phyloP scores from a whole-genome alignment of 805 yeast genomes.

The Lipomyces starkeyi region DNA sequence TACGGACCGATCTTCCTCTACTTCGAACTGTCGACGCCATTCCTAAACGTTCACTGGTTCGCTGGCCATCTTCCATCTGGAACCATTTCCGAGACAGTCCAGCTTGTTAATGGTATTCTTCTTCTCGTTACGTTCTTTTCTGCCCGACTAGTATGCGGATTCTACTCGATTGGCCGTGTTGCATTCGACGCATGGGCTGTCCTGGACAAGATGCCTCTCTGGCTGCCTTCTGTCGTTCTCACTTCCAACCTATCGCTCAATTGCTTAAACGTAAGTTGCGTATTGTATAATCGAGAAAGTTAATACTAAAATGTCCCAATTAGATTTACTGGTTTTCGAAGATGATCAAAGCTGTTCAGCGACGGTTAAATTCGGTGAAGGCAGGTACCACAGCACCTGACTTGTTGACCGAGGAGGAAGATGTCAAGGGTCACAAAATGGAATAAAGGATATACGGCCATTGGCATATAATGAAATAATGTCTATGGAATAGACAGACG shows the following conservation, averaged over 20 bases:
- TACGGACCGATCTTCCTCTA: constrained; percentile 82
- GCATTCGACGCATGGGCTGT: constrained; percentile 57
- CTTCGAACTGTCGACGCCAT: constrained; percentile 91
- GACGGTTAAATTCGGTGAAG: constrained; percentile 23
- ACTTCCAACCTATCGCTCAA: constrained; percentile 67
- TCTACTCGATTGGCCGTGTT: constrained; percentile 65
- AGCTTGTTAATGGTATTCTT: constrained; percentile 67
- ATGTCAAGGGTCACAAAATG: constrained; percentile 33
- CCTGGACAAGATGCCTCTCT: constrained; percentile 49
- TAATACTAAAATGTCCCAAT: background rate
- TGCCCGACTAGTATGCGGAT: constrained; percentile 87
- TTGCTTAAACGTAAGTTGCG: constrained; percentile 56
- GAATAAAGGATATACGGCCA: constrained; percentile 11
- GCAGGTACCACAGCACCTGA: constrained; percentile 20
- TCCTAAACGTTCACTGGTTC: constrained; percentile 94
- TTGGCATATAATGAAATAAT: background rate
- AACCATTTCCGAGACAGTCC: constrained; percentile 57
- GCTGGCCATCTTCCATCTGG: constrained; percentile 76
- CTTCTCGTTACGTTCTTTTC: constrained; percentile 73
- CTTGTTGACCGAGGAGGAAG: constrained; percentile 28
- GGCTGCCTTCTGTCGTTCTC: constrained; percentile 59
- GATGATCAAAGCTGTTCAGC: constrained; percentile 73
- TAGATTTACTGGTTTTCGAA: constrained; percentile 79
- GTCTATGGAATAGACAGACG: background rate
- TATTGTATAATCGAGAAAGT: background rate